Conservation (phyloP, 495 filamentous ascomycete species). For the Lentithecium fluviatile region DNA sequence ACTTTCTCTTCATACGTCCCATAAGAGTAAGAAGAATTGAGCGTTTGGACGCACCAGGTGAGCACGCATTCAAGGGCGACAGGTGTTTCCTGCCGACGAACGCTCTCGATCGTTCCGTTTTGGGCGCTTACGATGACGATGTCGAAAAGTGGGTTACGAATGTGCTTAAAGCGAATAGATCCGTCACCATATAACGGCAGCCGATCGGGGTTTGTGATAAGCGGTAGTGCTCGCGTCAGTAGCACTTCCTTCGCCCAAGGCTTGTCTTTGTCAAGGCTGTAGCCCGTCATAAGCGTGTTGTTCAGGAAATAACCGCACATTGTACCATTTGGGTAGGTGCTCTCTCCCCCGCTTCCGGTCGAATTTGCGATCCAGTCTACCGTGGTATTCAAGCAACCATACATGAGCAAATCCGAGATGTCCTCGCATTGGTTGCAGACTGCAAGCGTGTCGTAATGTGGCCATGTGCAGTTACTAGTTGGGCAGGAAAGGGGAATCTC, state of each 20-base stretch:
- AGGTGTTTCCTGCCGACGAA: slow-evolving; percentile 14
- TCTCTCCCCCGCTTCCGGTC: not conserved
- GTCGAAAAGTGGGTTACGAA: slow-evolving; percentile 22
- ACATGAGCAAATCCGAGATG: slow-evolving; percentile 6
- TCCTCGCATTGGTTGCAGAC: slow-evolving; percentile 10
- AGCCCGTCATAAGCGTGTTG: slow-evolving; percentile 29
- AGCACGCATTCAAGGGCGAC: slow-evolving; percentile 28
- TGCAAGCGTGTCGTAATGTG: slow-evolving; percentile 2
- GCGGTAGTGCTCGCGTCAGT: slow-evolving; percentile 15
- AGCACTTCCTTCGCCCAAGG: slow-evolving; percentile 3
- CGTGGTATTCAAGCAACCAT: not conserved
- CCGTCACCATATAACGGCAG: slow-evolving; percentile 14
- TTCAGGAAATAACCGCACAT: slow-evolving; percentile 25
- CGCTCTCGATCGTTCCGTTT: slow-evolving; percentile 4
- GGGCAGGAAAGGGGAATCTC: slow-evolving; percentile 15
- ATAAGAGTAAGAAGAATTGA: not conserved
- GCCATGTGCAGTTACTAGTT: slow-evolving; percentile 18
- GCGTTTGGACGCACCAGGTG: slow-evolving; percentile 22
- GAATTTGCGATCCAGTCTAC: slow-evolving; percentile 8
- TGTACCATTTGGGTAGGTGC: not conserved
- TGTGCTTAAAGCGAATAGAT: slow-evolving; percentile 23
- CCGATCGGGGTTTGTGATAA: slow-evolving; percentile 7
- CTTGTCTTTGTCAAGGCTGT: not conserved
- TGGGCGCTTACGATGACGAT: slow-evolving; percentile 1
- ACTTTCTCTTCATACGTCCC: slow-evolving; percentile 13